Evolutionary conservation across 2,329 filamentous ascomycete genomes (phyloP).

Genomic region (Sporothrix sp.): DNA sequence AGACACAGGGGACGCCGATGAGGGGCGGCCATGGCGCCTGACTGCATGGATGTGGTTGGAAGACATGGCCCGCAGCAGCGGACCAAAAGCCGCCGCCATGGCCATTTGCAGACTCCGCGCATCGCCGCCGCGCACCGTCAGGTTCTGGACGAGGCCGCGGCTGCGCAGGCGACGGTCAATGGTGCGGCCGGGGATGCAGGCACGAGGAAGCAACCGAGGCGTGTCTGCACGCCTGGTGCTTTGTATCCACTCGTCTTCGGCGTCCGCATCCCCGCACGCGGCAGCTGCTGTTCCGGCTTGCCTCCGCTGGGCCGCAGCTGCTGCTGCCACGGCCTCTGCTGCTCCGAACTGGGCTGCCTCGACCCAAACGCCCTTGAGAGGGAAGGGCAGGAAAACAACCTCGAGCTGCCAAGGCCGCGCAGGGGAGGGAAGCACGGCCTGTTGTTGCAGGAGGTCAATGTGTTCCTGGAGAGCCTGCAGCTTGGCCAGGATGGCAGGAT

Average conservation of each 20-base stretch:
- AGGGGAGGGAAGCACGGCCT: constrained; percentile 48
- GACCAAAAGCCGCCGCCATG: constrained; percentile 52
- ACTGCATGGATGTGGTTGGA: constrained; percentile 23
- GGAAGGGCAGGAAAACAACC: constrained; percentile 65
- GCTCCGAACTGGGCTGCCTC: constrained; percentile 37
- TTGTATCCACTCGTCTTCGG: constrained; percentile 46
- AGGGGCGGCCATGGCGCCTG: not conserved
- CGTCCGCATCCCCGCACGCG: constrained; percentile 8
- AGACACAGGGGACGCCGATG: constrained; percentile 3
- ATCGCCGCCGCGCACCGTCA: constrained; percentile 52
- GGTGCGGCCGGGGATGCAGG: constrained; percentile 51
- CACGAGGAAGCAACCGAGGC: constrained; percentile 59
- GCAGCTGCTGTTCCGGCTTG: constrained; percentile 20
- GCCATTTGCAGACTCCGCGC: constrained; percentile 58
- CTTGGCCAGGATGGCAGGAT: constrained; percentile 40
- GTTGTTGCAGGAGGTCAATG: constrained; percentile 10
- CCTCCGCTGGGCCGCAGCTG: constrained; percentile 21
- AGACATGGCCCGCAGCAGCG: constrained; percentile 39
- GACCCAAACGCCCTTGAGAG: constrained; percentile 47
- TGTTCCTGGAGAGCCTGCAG: constrained; percentile 22
- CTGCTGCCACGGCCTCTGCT: constrained; percentile 17
- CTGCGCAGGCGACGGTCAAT: constrained; percentile 65
- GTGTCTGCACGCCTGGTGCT: constrained; percentile 24
- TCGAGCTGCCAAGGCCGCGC: constrained; percentile 63
- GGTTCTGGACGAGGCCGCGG: constrained; percentile 57